These are phyloP conservation scores for Myriangium duriaei DNA, from an alignment of 2,329 filamentous ascomycete species.

Conservation along the genomic window DNA sequence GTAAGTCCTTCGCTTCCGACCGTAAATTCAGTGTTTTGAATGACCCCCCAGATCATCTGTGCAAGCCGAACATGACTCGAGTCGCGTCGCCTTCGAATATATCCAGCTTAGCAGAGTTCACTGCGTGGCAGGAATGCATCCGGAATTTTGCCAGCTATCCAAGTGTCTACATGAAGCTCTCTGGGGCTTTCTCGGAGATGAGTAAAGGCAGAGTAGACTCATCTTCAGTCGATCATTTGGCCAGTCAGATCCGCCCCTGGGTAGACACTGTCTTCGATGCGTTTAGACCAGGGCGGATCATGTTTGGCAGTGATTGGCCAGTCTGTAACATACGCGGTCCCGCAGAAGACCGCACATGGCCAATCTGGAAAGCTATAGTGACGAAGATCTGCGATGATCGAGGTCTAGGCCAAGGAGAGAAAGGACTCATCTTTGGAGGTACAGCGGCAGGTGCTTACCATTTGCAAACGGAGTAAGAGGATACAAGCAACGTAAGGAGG, in stretches of 20 bases:
- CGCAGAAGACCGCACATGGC: slow-evolving; percentile 51
- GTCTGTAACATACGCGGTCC: slow-evolving; percentile 63
- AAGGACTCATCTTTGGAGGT: slow-evolving; percentile 56
- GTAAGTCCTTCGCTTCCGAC: slow-evolving; percentile 33
- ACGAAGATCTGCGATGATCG: slow-evolving; percentile 44
- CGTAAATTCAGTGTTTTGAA: neutral
- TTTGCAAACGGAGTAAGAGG: slow-evolving; percentile 17
- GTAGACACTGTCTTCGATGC: slow-evolving; percentile 56
- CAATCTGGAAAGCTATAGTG: slow-evolving; percentile 61
- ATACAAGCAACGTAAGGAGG: no score
- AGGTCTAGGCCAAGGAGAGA: slow-evolving; percentile 46
- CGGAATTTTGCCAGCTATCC: slow-evolving; percentile 51
- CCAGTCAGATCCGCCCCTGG: slow-evolving; percentile 56
- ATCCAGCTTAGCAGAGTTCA: slow-evolving; percentile 40
- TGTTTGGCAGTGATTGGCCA: slow-evolving; percentile 93
- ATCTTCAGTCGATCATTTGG: slow-evolving; percentile 41
- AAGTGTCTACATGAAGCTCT: slow-evolving; percentile 81
- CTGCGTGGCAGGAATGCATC: slow-evolving; percentile 58
- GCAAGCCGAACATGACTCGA: slow-evolving; percentile 70
- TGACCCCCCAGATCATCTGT: slow-evolving; percentile 60
- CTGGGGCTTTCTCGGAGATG: slow-evolving; percentile 73
- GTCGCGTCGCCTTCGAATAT: slow-evolving; percentile 19
- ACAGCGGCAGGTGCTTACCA: slow-evolving; percentile 61
- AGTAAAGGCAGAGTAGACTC: slow-evolving; percentile 34
- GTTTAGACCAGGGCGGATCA: slow-evolving; percentile 60